Conservation (phyloP, 495 filamentous ascomycete species). For the Talaromyces borbonicus region DNA sequence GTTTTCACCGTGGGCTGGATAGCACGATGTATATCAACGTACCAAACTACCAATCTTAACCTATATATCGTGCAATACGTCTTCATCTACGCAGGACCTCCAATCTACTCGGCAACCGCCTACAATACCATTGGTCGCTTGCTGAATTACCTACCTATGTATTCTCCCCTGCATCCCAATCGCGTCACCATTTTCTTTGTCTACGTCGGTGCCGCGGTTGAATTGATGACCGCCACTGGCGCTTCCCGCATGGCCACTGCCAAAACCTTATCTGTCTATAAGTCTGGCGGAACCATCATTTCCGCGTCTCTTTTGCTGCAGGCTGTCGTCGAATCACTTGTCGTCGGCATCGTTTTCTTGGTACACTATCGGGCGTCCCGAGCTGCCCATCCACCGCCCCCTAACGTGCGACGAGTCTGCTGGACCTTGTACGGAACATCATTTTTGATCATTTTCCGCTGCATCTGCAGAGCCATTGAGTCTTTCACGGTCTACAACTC, state of each 20-base stretch:
- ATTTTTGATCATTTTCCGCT: slow-evolving; percentile 25
- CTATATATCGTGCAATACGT: slow-evolving; percentile 43
- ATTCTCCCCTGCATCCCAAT: slow-evolving; percentile 29
- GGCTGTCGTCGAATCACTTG: slow-evolving; percentile 22
- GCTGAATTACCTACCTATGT: slow-evolving; percentile 37
- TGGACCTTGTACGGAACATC: slow-evolving; percentile 32
- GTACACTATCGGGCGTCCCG: slow-evolving; percentile 22
- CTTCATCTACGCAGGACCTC: slow-evolving; percentile 43
- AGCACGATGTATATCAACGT: slow-evolving; percentile 27
- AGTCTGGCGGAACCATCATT: slow-evolving; percentile 22
- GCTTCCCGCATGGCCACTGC: slow-evolving; percentile 26
- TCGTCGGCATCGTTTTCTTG: slow-evolving; percentile 23
- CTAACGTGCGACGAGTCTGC: slow-evolving; percentile 26
- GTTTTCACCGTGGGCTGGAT: slow-evolving; percentile 36
- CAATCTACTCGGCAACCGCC: slow-evolving; percentile 45
- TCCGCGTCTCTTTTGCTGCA: slow-evolving; percentile 26
- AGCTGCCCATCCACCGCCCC: slow-evolving; percentile 13
- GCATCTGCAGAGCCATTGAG: slow-evolving; percentile 30
- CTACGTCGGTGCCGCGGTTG: slow-evolving; percentile 25
- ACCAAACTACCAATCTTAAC: slow-evolving; percentile 20
- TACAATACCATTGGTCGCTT: slow-evolving; percentile 49
- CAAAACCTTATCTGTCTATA: slow-evolving; percentile 11
- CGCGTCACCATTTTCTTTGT: slow-evolving; percentile 27
- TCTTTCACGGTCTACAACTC: slow-evolving; percentile 17
- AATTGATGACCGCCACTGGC: slow-evolving; percentile 27